Evolutionary conservation across 2,329 filamentous ascomycete species (phyloP).

Genomic region (Monosporascus ibericus): DNA sequence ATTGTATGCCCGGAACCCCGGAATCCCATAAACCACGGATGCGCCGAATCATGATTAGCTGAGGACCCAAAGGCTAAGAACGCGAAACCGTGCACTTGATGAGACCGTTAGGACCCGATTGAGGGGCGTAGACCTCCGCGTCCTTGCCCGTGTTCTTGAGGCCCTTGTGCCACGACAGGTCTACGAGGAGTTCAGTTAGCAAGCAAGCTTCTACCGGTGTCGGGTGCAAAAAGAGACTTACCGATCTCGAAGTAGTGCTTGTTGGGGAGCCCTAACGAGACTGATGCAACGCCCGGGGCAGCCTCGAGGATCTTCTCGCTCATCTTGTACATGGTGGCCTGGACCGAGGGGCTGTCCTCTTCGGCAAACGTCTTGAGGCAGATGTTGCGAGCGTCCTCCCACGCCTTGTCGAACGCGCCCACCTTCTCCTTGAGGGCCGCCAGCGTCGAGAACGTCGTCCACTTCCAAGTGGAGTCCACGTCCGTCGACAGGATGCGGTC

Average conservation of each 20-base stretch:
- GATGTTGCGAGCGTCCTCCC: conserved; percentile 69
- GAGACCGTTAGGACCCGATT: conserved; percentile 87
- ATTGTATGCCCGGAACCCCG: neutral
- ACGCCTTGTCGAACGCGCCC: conserved; percentile 71
- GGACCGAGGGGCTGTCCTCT: conserved; percentile 87
- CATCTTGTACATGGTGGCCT: conserved; percentile 99
- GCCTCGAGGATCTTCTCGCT: conserved; percentile 74
- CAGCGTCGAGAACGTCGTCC: conserved; percentile 64
- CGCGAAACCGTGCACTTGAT: conserved; percentile 88
- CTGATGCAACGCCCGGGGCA: conserved; percentile 64
- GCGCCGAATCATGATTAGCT: conserved; percentile 13
- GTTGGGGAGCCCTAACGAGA: conserved; percentile 85
- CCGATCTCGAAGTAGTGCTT: conserved; percentile 98
- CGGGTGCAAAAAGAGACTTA: conserved; percentile 37
- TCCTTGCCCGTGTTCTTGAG: conserved; percentile 92
- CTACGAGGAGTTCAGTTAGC: conserved; percentile 36
- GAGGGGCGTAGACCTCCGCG: conserved; percentile 91
- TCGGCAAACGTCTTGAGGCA: conserved; percentile 89
- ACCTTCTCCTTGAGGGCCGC: conserved; percentile 59
- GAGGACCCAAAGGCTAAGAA: conserved; percentile 11
- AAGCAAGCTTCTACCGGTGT: neutral
- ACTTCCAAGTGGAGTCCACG: conserved; percentile 81
- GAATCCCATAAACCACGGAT: conserved; percentile 1
- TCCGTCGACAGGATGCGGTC: conserved; percentile 94
- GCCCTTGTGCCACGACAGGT: conserved; percentile 94